Evolutionary conservation across 441 rosid species (phyloP), one percentile per base, ranked within the genome.

Genomic region (Dalechampia spathulata): DNA sequence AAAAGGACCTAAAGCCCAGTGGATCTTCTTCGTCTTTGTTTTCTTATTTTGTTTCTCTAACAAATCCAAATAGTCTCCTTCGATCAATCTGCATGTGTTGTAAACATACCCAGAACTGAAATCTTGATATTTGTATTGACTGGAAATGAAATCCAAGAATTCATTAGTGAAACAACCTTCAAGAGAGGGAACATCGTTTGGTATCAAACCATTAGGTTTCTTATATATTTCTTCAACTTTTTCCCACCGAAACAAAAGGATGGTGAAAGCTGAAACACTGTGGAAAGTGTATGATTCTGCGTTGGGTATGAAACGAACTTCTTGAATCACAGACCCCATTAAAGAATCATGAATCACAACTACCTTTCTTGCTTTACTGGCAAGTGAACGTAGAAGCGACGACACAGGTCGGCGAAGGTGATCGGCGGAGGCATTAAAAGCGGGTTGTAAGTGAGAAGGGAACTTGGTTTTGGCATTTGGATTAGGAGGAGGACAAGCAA

Each of bases 1-100:
- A 26, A 69, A 61, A 12, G 86, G 86, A 12, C 83, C 86, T 42
- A 83, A 21, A 7, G 78, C 82, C 80, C 80, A 78, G 21, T 72
- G 66, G 44, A 10, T 49, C 13, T 21, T 25, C 20, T 36, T 15
- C 15, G 14, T 36, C 13, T 8, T 11, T 12, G 44, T 53, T 20
- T 54, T 61, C 39, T 46, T 54, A 7, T 62, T 61, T 22, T 59
- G 59, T 43, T 42, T 55, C 9, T 64, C 66, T 2, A 80, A 53
- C 40, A 60, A 52, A n/a, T 80, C 67, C 55, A 83, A 3, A 49
- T 58, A 78, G 26, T 28, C 28, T 5, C 68, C 62, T 66, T 80
- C 86, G 0, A 80, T 48, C 14, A 64, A 46, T 55, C 62, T 65
- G 66, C 76, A 61, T 6, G 86, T 69, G 73, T 80, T 80, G 60